Evolutionary conservation across 1,139 yeast genomes (phyloP).

Genomic region (Meyerozyma carpophila): DNA sequence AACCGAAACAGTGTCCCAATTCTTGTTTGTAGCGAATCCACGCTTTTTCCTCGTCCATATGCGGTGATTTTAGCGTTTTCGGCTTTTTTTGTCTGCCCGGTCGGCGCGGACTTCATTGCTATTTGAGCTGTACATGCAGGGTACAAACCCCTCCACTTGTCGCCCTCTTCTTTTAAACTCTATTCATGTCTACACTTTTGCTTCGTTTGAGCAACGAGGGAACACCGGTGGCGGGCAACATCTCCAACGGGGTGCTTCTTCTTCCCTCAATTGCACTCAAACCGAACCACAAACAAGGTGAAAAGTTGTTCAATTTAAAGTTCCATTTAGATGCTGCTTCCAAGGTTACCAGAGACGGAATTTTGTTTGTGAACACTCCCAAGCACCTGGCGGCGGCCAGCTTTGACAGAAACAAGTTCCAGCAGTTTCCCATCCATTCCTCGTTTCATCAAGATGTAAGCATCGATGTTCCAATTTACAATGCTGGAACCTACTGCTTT

Average conservation of each 20-base stretch:
- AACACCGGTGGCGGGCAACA: constrained; percentile 47
- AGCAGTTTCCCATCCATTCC: constrained; percentile 39
- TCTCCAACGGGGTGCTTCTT: constrained; percentile 55
- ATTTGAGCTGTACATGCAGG: constrained; percentile 1
- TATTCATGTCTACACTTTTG: constrained; percentile 23
- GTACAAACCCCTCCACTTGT: not conserved
- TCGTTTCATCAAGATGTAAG: constrained; percentile 57
- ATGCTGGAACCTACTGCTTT: constrained; percentile 80
- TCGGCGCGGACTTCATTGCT: not conserved
- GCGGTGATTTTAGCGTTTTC: too few species aligned
- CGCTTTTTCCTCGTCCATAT: not conserved
- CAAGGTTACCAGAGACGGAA: constrained; percentile 63
- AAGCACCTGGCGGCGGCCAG: constrained; percentile 22
- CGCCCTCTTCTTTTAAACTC: not conserved
- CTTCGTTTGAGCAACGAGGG: constrained; percentile 53
- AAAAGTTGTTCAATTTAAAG: constrained; percentile 49
- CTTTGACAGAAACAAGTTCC: constrained; percentile 56
- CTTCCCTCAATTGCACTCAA: constrained; percentile 56
- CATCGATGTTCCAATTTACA: constrained; percentile 55
- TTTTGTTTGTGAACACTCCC: constrained; percentile 74
- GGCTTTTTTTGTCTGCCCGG: too few species aligned
- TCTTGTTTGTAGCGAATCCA: not conserved
- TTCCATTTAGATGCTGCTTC: constrained; percentile 73
- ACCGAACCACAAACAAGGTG: constrained; percentile 28
- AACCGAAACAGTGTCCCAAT: not conserved